Base-by-base conservation (phyloP, 805 yeast genomes). In the Aciculoconidium aculeatum region DNA sequence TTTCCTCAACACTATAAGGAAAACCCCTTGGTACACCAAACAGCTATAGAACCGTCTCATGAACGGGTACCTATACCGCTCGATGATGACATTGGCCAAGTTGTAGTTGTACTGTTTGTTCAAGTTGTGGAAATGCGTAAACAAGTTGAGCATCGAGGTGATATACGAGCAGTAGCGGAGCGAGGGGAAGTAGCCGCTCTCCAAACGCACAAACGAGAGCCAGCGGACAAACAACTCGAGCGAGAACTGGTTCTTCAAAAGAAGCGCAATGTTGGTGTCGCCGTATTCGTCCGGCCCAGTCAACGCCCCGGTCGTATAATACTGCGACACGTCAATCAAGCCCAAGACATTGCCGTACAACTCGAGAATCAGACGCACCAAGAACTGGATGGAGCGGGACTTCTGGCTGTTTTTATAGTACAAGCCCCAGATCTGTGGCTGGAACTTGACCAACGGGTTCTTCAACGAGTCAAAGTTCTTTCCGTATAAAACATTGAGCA, bases 131-230 rank as follows among this genome's bases (percentile, higher is more conserved):
- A 49, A 53, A 26, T 44, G 51, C 32, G 55, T 55, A 28, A 51
- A 51, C 13, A 44, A 12, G 17, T 44, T 37, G 12, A 46, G 11
- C 40, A 56, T 45, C 3, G 52, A 21, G 9, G 60, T 49, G n/a
- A 49, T 15, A 35, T 48, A 54, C 12, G 52, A 40, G 3, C 49
- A 32, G 29, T 42, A 53, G 17, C 58, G 28, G 23, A 56, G 40
- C 9, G 53, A 40, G 1, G 62, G 57, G 29, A 52, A 56, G 37
- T 56, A 49, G 11, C 37, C 41, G 3, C 40, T 27, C 31, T 55
- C 62, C 9, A 53, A 31, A 20, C 47, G 41, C 8, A 53, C 36
- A 26, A 56, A 46, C 10, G 49, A 41, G 13, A 55, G 36, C 58
- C 58, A 53, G 25, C 50, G 38, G 6, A 47, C 33, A 31, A 45